phyloP scores from a whole-genome alignment of 805 yeast genomes.

The Metschnikowia amazonensis region DNA sequence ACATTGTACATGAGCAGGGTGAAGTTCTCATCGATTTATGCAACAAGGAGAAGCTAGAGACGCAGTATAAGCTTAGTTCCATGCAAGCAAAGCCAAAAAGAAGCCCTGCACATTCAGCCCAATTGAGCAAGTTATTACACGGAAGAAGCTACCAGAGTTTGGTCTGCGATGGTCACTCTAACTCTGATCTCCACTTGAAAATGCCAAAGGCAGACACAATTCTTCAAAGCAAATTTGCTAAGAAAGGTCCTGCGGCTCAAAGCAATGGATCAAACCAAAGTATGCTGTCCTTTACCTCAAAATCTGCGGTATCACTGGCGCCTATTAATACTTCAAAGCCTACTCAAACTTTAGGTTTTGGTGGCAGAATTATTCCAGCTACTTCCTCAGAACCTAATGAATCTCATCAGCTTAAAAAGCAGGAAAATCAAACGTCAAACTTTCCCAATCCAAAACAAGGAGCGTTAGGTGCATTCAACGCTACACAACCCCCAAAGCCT shows the following conservation, averaged over 20 bases:
- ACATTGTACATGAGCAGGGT: slow-evolving; percentile 30
- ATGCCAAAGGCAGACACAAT: background rate
- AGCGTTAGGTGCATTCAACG: background rate
- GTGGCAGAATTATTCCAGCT: background rate
- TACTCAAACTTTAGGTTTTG: background rate
- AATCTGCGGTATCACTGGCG: background rate
- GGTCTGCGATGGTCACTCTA: slow-evolving; percentile 34
- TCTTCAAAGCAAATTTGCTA: background rate
- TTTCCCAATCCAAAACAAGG: background rate
- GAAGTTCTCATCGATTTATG: slow-evolving; percentile 35
- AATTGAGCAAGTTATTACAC: slow-evolving; percentile 27
- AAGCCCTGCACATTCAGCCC: slow-evolving; percentile 33
- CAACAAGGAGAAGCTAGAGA: slow-evolving; percentile 40
- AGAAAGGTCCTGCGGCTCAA: background rate
- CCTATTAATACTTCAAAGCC: background rate
- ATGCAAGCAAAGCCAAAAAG: slow-evolving; percentile 36
- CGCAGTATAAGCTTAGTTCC: slow-evolving; percentile 37
- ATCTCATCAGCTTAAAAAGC: background rate
- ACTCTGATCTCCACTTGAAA: slow-evolving; percentile 21
- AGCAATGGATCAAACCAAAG: background rate
- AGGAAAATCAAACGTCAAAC: background rate
- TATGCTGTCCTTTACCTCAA: background rate
- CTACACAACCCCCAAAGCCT: background rate
- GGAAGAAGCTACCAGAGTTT: slow-evolving; percentile 24
- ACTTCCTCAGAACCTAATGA: background rate